phyloP scores from a whole-genome alignment of 2,329 filamentous ascomycete genomes.

The Diaporthe citriasiana region DNA sequence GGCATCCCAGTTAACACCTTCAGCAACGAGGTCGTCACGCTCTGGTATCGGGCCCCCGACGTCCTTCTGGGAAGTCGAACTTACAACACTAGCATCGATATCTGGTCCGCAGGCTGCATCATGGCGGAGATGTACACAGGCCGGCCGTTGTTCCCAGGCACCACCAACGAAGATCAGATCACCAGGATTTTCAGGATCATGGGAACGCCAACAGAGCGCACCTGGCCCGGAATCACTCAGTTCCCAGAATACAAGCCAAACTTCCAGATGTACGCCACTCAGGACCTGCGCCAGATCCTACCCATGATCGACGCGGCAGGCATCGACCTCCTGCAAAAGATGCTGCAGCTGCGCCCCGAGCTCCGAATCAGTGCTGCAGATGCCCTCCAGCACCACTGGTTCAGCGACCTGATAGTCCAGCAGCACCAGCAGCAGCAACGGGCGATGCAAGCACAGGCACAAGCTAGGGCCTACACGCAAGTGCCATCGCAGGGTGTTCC shows the following conservation, averaged over 20 bases:
- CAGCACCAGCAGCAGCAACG: constrained; percentile 61
- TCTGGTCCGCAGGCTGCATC: constrained; percentile 99
- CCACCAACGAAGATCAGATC: constrained; percentile 97
- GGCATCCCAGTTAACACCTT: constrained; percentile 99
- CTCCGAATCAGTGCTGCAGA: constrained; percentile 90
- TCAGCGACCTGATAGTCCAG: constrained; percentile 77
- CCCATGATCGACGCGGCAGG: constrained; percentile 91
- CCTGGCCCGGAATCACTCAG: constrained; percentile 94
- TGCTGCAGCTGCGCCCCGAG: constrained; percentile 94
- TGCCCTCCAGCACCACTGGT: constrained; percentile 93
- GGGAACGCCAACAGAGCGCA: constrained; percentile 95
- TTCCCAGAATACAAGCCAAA: constrained; percentile 98
- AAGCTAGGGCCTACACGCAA: constrained; percentile 43
- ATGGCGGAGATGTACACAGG: constrained; percentile 99
- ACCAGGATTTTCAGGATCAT: constrained; percentile 98
- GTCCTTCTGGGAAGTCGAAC: constrained; percentile 94
- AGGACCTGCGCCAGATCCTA: constrained; percentile 88
- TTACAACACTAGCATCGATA: constrained; percentile 99
- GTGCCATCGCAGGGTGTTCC: constrained; percentile 54
- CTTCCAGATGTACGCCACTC: constrained; percentile 94
- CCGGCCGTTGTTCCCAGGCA: constrained; percentile 94
- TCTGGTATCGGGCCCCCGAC: constrained; percentile 98
- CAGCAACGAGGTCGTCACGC: constrained; percentile 96
- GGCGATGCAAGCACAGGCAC: constrained; percentile 55
- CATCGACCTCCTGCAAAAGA: constrained; percentile 87